phyloP scores from a whole-genome alignment of 2,329 filamentous ascomycete genomes.

The Aspergillus candidus region DNA sequence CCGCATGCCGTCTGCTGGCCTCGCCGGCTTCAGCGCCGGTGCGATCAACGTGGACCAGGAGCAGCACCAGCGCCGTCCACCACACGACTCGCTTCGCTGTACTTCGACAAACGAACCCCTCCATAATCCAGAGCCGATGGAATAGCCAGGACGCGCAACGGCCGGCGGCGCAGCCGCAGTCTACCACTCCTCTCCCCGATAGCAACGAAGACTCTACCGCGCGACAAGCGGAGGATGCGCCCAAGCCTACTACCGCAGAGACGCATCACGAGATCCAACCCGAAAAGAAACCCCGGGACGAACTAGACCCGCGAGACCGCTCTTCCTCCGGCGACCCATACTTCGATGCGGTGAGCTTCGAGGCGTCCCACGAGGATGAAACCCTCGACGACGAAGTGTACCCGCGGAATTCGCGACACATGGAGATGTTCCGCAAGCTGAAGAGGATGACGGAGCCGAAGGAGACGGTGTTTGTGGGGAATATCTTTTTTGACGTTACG shows the following conservation, averaged over 20 bases:
- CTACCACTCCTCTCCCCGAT: neutral
- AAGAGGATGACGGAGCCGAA: conserved; percentile 25
- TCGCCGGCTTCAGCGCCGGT: conserved; percentile 40
- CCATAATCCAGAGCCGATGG: conserved; percentile 37
- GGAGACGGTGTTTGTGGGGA: conserved; percentile 58
- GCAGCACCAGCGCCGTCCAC: conserved; percentile 25
- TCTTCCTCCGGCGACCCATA: neutral
- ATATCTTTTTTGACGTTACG: conserved; percentile 64
- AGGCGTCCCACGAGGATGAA: conserved; percentile 30
- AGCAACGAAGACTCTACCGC: neutral
- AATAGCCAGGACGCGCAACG: conserved; percentile 6
- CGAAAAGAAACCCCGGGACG: neutral
- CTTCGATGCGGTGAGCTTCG: neutral
- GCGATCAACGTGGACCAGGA: conserved; percentile 34
- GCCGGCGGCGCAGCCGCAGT: neutral
- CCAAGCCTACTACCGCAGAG: neutral
- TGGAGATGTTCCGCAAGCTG: neutral
- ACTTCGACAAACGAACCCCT: conserved; percentile 35
- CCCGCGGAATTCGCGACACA: conserved; percentile 7
- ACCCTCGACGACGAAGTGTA: conserved; percentile 9
- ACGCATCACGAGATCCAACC: neutral
- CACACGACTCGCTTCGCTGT: conserved; percentile 22
- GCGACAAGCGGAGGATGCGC: neutral
- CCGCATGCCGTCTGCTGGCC: conserved; percentile 50
- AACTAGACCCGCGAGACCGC: neutral